Evolutionary conservation across 345 rosid genomes (phyloP), one percentile per base, ranked within the genome.

Genomic region (Brassica juncea): DNA sequence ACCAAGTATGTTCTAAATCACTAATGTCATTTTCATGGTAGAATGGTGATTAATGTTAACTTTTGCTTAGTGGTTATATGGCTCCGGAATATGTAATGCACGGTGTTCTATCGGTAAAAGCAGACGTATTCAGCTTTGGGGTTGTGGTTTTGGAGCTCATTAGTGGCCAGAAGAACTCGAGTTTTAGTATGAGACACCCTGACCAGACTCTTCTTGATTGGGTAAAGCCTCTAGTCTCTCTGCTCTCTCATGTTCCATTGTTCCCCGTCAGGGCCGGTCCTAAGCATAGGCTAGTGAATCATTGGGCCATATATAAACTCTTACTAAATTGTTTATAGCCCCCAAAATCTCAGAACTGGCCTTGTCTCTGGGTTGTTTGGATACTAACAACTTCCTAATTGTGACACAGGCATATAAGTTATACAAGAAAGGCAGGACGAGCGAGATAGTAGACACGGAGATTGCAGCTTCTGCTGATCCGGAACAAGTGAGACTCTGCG

Each of bases 1-100:
- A 96, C 99, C 86, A 92, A 85, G 99, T 95, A 92, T 59, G 92
- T 55, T 91, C 70, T 77, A 75, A 42, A 4, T 15, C 5, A 2
- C 27, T 32, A 32, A 49, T 9, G 14, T 42, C 49, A 10, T 10
- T 42, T n/a, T 14, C n/a, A 4, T 14, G 52, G 52, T 49, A 47
- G 55, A 47, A 47, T 52, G 23, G 8, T 15, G 14, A 11, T 11
- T 54, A 68, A 68, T 16, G 75, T 49, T 30, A 3, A 63, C 25
- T 69, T 19, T 68, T 55, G 34, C 1, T 61, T 86, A 95, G 99
- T 74, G 98, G 98, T 32, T 96, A 96, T 73, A 93, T 96, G 99
- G 98, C 99, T 4, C 99, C 99, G 3, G 98, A 96, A 78, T 96
- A 96, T 3, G 85, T 92, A 67, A 92, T 92, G 98, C 91, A 89